These are phyloP conservation scores for Trapa bicornis DNA, from an alignment of 345 rosid genomes.

Conservation along the genomic window DNA sequence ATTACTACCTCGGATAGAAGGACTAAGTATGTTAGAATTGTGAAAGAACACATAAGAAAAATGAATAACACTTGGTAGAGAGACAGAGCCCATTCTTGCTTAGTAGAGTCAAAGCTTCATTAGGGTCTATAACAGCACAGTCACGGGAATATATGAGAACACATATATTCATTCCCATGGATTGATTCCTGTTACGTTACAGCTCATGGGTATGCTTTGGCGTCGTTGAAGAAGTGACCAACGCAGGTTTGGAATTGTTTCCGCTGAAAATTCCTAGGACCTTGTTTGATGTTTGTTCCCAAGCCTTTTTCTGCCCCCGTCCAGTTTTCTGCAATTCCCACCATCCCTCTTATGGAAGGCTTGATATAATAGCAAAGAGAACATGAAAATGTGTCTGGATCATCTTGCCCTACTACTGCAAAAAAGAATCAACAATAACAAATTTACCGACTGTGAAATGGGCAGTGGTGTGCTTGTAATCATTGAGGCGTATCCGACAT, in stretches of 20 bases:
- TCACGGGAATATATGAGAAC: constrained; percentile 6
- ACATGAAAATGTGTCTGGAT: not conserved
- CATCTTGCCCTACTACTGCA: not conserved
- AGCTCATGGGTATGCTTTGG: constrained; percentile 9
- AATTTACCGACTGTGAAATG: too few relatives aligned
- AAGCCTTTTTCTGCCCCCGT: not conserved
- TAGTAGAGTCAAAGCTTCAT: not conserved
- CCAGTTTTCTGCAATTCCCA: not conserved
- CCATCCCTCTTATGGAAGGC: not conserved
- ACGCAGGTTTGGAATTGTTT: constrained; percentile 10
- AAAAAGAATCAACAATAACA: too few relatives aligned
- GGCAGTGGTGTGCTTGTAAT: too few relatives aligned
- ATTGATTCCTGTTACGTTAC: constrained; percentile 11
- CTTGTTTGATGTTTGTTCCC: not conserved
- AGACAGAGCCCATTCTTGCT: not conserved
- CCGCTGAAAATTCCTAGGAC: constrained; percentile 17
- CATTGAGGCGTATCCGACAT: too few relatives aligned
- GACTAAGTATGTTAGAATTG: too few relatives aligned
- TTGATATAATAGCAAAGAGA: not conserved
- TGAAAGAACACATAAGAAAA: constrained; percentile 7
- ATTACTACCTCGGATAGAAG: too few relatives aligned
- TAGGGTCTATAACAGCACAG: not conserved
- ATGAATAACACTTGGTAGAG: constrained; percentile 1
- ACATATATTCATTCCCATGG: constrained; percentile 12
- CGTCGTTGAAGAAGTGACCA: constrained; percentile 21